Conservation (phyloP, 306 rosid genomes). For the Medicago lupulina region DNA sequence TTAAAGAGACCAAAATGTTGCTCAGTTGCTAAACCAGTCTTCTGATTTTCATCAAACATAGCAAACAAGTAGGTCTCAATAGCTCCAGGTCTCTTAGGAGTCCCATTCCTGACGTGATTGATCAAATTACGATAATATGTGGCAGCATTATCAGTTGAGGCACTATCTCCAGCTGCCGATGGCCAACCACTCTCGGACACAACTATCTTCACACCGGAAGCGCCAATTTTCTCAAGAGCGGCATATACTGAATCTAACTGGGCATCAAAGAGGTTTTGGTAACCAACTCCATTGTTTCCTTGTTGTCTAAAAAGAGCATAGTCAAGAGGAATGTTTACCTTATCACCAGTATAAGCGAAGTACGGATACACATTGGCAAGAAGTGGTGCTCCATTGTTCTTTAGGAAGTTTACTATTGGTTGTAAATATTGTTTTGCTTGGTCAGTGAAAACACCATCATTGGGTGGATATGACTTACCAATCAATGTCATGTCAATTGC, state of each 20-base stretch:
- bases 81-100: constrained; percentile 46
- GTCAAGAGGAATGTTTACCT: background rate
- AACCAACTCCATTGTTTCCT: constrained; percentile 43
- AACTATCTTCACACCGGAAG: constrained; percentile 46
- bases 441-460: constrained; percentile 37
- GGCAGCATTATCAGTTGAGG: constrained; percentile 47
- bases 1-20: constrained; percentile 51
- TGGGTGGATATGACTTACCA: constrained; percentile 43
- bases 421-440: constrained; percentile 35
- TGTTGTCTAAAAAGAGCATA: constrained; percentile 60
- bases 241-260: constrained; percentile 56
- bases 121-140: constrained; percentile 59
- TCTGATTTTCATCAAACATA: constrained; percentile 55
- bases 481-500: constrained; percentile 47
- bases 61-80: constrained; percentile 53
- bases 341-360: constrained; percentile 17
- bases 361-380: constrained; percentile 73
- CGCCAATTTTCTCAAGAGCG: constrained; percentile 60
- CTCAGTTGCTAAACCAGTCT: constrained; percentile 34
- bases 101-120: constrained; percentile 51
- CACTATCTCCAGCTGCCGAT: constrained; percentile 48
- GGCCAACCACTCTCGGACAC: constrained; percentile 82
- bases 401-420: constrained; percentile 54
- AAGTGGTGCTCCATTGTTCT: constrained; percentile 56
- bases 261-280: constrained; percentile 60